Base-by-base conservation (phyloP, 768 basidiomycete species). In the Hemileccinum rubropunctum region DNA sequence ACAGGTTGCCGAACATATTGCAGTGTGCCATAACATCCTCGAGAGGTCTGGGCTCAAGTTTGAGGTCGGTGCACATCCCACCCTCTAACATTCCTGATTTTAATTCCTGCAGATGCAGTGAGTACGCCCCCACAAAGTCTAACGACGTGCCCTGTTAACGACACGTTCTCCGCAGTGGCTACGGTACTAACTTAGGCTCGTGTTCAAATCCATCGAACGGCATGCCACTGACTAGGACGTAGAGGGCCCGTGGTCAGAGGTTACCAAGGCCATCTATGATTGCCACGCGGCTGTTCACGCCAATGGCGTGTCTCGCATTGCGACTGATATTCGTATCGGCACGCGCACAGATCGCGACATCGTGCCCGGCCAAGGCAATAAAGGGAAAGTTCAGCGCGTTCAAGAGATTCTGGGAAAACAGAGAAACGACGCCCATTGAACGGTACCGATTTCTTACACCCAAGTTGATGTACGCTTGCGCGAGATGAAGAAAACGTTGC, bases 261-360 rank as follows among this genome's bases (percentile, higher is more conserved):
- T 98, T 35, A 84, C 80, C 50, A 76, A 86, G 58, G 91, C 86
- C 2, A 97, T 98, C 54, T 89, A 92, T 56, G 89, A 88, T 52
- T 97, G 93, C 64, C 95, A 98, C 63, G 78, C 78, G 21, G 91
- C 90, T 2, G 86, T 94, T 6, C 92, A 95, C 55, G 81, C 79
- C 1, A 77, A 80, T 64, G 90, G 89, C 20, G 79, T 81, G 0
- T 81, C 82, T 14, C 82, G 86, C 45, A 78, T 94, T 46, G 90
- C 90, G 11, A 95, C 95, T 12, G 95, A 98, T 70, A 88, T 98
- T 52, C 86, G 95, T 23, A 95, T 98, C 46, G 95, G 95, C 37
- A 98, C 95, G 1, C 83, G 95, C 40, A 77, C 80, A 20, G 83
- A 95, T 68, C 80, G 84, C 52, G 72, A 78, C 34, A 76, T 85